Conservation (phyloP, 306 rosid genomes). For the Quercus suber region DNA sequence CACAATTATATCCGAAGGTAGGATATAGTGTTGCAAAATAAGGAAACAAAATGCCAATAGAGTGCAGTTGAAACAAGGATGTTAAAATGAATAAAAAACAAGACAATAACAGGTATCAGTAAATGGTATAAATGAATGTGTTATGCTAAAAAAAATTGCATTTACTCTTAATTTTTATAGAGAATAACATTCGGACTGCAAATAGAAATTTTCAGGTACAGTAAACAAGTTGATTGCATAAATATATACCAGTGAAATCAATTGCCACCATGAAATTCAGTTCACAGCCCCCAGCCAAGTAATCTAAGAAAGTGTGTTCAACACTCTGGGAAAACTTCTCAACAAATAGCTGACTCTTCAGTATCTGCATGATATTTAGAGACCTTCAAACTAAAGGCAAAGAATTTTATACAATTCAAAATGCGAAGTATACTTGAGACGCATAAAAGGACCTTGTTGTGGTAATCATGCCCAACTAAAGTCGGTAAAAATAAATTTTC, state of each 20-base stretch:
- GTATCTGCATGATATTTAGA: conserved; percentile 47
- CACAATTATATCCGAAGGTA: not conserved
- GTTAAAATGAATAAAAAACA: not conserved
- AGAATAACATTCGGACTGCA: not conserved
- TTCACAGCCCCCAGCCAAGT: conserved; percentile 87
- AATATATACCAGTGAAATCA: conserved; percentile 80
- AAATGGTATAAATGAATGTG: not conserved
- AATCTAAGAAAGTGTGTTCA: conserved; percentile 87
- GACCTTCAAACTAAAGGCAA: conserved; percentile 28
- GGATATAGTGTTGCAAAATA: not conserved
- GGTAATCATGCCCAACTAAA: conserved; percentile 66
- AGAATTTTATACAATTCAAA: conserved; percentile 8
- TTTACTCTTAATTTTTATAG: not conserved
- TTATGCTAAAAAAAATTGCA: not conserved
- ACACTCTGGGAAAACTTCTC: conserved; percentile 66
- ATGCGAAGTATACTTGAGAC: conserved; percentile 16
- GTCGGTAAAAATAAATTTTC: conserved; percentile 48
- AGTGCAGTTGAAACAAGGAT: not conserved
- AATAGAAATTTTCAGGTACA: not conserved
- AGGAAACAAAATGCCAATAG: not conserved
- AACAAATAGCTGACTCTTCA: conserved; percentile 79
- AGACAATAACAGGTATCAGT: not conserved
- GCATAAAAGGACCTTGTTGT: conserved; percentile 62
- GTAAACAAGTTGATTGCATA: not conserved
- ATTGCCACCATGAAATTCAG: conserved; percentile 94